Base-by-base conservation (phyloP, 2,329 filamentous ascomycete genomes). In the Ophiostoma quercus region DNA sequence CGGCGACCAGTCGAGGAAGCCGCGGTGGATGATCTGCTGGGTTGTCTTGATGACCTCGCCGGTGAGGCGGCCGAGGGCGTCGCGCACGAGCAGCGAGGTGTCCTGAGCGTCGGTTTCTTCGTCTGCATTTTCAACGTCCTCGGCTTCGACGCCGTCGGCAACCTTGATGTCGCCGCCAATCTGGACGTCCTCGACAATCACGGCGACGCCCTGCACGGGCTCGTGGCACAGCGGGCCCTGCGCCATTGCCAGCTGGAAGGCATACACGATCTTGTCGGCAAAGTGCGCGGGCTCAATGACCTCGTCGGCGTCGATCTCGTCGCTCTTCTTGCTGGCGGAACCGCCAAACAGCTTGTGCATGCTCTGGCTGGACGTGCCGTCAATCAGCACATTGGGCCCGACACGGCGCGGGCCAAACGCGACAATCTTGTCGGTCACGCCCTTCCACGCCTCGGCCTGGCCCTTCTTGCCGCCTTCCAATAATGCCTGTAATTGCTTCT, bases 1-100 rank as follows among this genome's bases (percentile, higher is more conserved):
- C 0, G 95, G 92, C 54, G 90, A 94, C 95, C 95, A 99, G 82
- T 98, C 95, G 22, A 97, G 83, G 83, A 98, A 97, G 29, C 90
- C 94, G 73, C 89, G 84, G 67, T 90, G 87, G 72, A 99, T 92
- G n/a, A 89, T 87, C 65, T 92, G 88, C 74, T 94, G 92, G 22
- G 94, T 89, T 0, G 91, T 90, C 78, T 93, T 93, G 82, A 99
- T 97, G 63, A 96, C 88, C 80, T 98, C 95, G 73, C 95, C 93
- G 0, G 94, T 98, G 0, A 98, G 83, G 2, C 94, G 90, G 75
- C 91, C 91, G 19, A 93, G 83, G 68, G 86, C 87, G 74, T 92
- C 89, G 16, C 84, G 81, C 11, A 71, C 71, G 29, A 71, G 39
- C 25, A 72, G 68, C 9, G 69, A 1, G 47, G 34, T n/a, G 43